Evolutionary conservation across 495 filamentous ascomycete species (phyloP), one percentile per base, ranked within the genome.

Genomic region (Aspergillus diversus): DNA sequence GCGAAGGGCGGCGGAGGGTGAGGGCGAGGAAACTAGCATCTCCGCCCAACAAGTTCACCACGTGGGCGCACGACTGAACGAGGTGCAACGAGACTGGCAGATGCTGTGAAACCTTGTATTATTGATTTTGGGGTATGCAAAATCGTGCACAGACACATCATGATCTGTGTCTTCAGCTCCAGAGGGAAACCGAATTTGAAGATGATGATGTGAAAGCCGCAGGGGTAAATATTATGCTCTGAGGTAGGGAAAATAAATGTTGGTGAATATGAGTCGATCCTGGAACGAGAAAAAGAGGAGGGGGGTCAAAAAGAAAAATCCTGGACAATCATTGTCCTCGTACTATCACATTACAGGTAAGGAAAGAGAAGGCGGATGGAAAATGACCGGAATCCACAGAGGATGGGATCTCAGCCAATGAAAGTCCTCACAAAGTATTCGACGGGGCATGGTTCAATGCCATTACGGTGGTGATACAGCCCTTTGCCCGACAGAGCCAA

Each of bases 11-110:
- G 72, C 70, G 58, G 78, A 81, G 34, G 79, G 75, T 55, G 80
- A 81, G 51, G 79, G 74, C 64, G 80, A 81, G 17, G 81, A 79
- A 64, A 76, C 77, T 67, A 84, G 73, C 80, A 84, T 83, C 61
- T 71, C 67, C 67, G 67, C 66, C 67, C 71, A 71, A 70, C 71
- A 73, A 72, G 65, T 64, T 65, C 69, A 76, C 76, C 77, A 79
- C 76, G 76, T 79, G 75, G 77, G 78, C 70, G 72, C 71, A 80
- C 71, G 72, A 77, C 69, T 78, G 66, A 70, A 77, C 71, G 73
- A 70, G 66, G 71, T 69, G 69, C 60, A 55, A 64, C 65, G 66
- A 63, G 57, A 60, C 61, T 64, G 67, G 61, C 70, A 66, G 71
- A 67, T 64, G 74, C 74, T 73, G 74, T 70, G 72, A 69, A 71